Conservation (phyloP, 371 early-diverging fungal species). For the Mortierella sp. region DNA sequence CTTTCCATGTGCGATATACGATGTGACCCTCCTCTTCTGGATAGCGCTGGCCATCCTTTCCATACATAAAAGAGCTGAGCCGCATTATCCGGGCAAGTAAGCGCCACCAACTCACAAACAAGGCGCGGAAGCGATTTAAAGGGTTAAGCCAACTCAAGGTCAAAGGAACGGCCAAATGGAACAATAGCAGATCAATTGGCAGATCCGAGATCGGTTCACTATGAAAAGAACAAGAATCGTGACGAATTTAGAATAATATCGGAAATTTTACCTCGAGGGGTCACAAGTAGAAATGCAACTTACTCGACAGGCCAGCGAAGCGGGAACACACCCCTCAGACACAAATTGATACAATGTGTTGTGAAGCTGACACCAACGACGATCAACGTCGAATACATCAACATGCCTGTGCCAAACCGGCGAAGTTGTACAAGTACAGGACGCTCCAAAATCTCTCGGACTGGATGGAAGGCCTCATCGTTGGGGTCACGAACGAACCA, state of each 20-base stretch:
- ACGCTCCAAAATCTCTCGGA: slow-evolving; percentile 89
- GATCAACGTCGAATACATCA: slow-evolving; percentile 84
- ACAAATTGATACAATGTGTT: slow-evolving; percentile 52
- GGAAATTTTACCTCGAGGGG: neutral
- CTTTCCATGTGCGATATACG: slow-evolving; percentile 61
- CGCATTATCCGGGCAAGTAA: slow-evolving; percentile 71
- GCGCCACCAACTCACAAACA: slow-evolving; percentile 73
- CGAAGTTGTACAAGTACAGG: slow-evolving; percentile 78
- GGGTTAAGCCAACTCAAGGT: slow-evolving; percentile 67
- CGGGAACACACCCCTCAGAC: slow-evolving; percentile 59
- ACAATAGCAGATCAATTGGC: slow-evolving; percentile 81
- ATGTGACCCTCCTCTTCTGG: slow-evolving; percentile 77
- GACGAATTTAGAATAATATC: neutral
- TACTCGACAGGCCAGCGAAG: slow-evolving; percentile 68
- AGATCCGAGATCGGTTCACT: slow-evolving; percentile 79
- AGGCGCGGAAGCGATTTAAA: slow-evolving; percentile 28
- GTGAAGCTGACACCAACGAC: slow-evolving; percentile 75
- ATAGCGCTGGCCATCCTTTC: slow-evolving; percentile 60
- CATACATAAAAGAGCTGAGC: slow-evolving; percentile 87
- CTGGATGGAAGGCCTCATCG: slow-evolving; percentile 92
- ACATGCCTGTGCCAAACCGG: slow-evolving; percentile 82
- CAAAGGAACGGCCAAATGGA: slow-evolving; percentile 78
- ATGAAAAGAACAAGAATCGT: slow-evolving; percentile 11
- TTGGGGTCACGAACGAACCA: slow-evolving; percentile 97
- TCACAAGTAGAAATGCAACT: slow-evolving; percentile 13